Percentiles rank a stretch among this genome's conserved stretches.
These are phyloP conservation scores for Polysphondylium violaceum DNA, from an alignment of 78 protist species.

Conservation along the genomic window DNA sequence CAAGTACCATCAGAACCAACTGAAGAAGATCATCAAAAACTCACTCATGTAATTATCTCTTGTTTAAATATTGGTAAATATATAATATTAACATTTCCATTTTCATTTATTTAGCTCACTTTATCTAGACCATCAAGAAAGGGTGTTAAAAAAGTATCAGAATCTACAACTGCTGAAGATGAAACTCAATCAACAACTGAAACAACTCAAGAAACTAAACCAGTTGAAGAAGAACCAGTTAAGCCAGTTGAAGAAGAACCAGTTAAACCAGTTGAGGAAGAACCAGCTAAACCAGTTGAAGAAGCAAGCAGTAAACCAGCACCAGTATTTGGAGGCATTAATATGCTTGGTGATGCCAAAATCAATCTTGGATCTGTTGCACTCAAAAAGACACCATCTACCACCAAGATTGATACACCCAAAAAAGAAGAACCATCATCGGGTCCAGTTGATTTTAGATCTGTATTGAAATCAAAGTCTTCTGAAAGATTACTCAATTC, in stretches of 20 bases:
- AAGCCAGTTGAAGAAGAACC: slow-evolving; percentile 17
- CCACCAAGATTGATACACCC: background rate
- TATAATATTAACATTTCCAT: background rate
- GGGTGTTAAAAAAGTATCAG: background rate
- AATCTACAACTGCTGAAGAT: background rate
- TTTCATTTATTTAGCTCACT: slow-evolving; percentile 15
- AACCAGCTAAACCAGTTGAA: background rate
- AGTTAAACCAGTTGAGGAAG: slow-evolving; percentile 8
- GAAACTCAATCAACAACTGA: background rate
- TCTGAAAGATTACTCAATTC: background rate
- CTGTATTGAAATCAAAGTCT: slow-evolving; percentile 50
- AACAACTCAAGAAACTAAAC: background rate
- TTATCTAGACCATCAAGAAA: slow-evolving; percentile 63
- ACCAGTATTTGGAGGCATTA: slow-evolving; percentile 32
- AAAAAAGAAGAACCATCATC: background rate
- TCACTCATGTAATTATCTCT: background rate
- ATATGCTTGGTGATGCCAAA: slow-evolving; percentile 44
- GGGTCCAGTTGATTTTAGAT: slow-evolving; percentile 36
- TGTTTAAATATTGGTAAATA: background rate
- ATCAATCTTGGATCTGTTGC: slow-evolving; percentile 18
- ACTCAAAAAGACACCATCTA: slow-evolving; percentile 44
- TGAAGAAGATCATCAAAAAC: slow-evolving; percentile 23
- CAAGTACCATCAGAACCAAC: background rate
- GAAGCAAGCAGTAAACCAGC: slow-evolving; percentile 1
- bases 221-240: background rate